Evolutionary conservation across 2,329 filamentous ascomycete species (phyloP).

Genomic region (Leptoxyphium fumago): DNA sequence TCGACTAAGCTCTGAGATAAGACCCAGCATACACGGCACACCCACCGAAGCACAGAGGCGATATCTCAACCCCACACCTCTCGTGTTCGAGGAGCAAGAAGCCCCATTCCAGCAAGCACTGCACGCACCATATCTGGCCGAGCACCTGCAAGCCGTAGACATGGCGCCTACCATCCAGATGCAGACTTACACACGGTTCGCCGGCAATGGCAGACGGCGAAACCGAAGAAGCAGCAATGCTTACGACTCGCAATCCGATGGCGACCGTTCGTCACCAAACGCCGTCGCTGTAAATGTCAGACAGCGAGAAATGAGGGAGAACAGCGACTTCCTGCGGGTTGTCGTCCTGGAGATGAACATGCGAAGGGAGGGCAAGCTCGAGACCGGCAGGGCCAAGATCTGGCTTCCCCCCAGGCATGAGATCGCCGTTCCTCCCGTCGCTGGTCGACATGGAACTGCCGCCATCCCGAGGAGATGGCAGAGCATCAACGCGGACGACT

Average conservation of each 20-base stretch:
- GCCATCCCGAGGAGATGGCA: constrained; percentile 1
- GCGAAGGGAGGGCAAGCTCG: constrained; percentile 47
- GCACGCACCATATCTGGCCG: constrained; percentile 18
- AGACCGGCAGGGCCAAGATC: constrained; percentile 41
- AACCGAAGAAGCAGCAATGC: constrained; percentile 4
- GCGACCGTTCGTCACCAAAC: constrained; percentile 24
- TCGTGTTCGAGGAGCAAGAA: constrained; percentile 25
- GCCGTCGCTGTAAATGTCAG: constrained; percentile 31
- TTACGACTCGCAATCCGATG: constrained; percentile 15
- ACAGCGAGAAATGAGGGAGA: constrained; percentile 48
- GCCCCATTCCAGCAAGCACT: constrained; percentile 22
- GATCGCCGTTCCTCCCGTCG: constrained; percentile 1
- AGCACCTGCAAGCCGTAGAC: constrained; percentile 19
- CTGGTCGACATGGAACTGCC: neutral
- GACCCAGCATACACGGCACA: constrained; percentile 39
- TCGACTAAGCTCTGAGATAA: constrained; percentile 44
- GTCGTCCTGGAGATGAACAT: constrained; percentile 56
- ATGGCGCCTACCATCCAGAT: constrained; percentile 43
- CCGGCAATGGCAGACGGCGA: constrained; percentile 2
- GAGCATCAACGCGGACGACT: too few species aligned
- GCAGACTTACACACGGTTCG: constrained; percentile 40
- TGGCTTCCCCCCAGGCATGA: constrained; percentile 44
- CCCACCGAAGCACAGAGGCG: constrained; percentile 42
- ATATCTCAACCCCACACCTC: constrained; percentile 41
- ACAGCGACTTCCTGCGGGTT: constrained; percentile 47